Conservation (phyloP, 768 basidiomycete species). For the Chiua virens region DNA sequence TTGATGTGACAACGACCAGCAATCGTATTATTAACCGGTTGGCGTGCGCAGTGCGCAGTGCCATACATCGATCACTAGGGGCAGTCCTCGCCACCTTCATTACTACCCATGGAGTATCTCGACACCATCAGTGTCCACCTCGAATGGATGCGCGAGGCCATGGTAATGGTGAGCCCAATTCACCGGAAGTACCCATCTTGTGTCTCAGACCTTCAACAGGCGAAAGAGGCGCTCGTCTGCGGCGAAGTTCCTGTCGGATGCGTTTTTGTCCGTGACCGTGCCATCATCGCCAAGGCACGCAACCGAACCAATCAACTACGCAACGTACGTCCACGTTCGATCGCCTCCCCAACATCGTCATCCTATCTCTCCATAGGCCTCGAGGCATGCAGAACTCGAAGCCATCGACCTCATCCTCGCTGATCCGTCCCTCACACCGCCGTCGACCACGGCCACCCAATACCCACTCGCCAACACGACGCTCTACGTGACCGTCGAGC, state of each 20-base stretch:
- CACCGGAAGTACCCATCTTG: neutral
- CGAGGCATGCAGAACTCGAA: slow-evolving; percentile 95
- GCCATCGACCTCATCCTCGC: slow-evolving; percentile 88
- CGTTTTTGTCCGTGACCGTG: slow-evolving; percentile 81
- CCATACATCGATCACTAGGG: too few species aligned
- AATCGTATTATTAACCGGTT: neutral
- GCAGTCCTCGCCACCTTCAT: too few species aligned
- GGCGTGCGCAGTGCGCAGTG: too few species aligned
- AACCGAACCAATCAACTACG: slow-evolving; percentile 94
- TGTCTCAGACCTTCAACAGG: slow-evolving; percentile 43
- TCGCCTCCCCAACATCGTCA: neutral
- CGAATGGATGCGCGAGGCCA: slow-evolving; percentile 82
- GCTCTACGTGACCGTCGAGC: slow-evolving; percentile 97
- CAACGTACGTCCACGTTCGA: slow-evolving; percentile 56
- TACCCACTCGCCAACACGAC: slow-evolving; percentile 78
- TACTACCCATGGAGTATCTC: neutral
- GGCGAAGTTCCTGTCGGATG: slow-evolving; percentile 97
- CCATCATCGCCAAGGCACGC: slow-evolving; percentile 79
- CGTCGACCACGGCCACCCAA: slow-evolving; percentile 17
- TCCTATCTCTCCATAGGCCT: slow-evolving; percentile 58
- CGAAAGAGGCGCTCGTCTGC: slow-evolving; percentile 80
- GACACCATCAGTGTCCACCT: slow-evolving; percentile 31
- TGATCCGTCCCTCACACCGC: slow-evolving; percentile 56
- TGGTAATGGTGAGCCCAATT: slow-evolving; percentile 63
- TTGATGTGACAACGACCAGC: slow-evolving; percentile 3